Base-by-base conservation (phyloP, 768 basidiomycete species). In the Pisolithus microcarpus region DNA sequence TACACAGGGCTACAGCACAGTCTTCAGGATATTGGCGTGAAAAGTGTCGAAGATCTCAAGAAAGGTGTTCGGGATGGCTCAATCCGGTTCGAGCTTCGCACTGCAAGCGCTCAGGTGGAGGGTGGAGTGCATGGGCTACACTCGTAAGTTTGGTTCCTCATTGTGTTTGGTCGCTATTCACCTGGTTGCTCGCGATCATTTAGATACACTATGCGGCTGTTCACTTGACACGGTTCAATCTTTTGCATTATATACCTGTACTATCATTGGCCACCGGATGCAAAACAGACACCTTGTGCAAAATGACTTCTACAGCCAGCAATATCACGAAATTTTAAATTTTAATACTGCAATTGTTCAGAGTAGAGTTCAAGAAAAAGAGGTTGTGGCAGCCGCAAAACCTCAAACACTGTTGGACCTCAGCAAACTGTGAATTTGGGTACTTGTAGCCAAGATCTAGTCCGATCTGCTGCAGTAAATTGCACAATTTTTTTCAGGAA, bases 81-180 rank as follows among this genome's bases (percentile, higher is more conserved):
- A 26, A 87, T 96, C 18, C 70, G 93, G 52, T 98, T 95, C 61
- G 94, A 98, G 75, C 65, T 95, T 62, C 80, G 95, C 63, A 97
- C 94, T 2, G 88, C 93, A 9, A 92, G 88, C 59, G 94, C 95
- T 10, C 95, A 97, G 72, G 77, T 94, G 36, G 95, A 96, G 70
- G 95, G 95, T 45, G 91, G 91, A 40, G 94, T 97, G 11, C 91
- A 96, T 73, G 93, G 94, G 5, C 70, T 97, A 55, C 89, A 97
- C 72, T 94, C 91, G 80, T 95, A 71, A 77, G 85, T 82, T 55
- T 46, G 53, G 58, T 46, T 8, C 34, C 10, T 4, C 30, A 10
- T 30, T 19, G n/a, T 19, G 15, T 46, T 5, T 16, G 21, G 18
- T 18, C 18, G 11, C 18, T 26, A 3, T 19, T 40, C 39, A 7